A percentile compares a stretch with the other conserved stretches of the same genome.
Evolutionary conservation across 1,284 basidiomycete genomes (phyloP).

Genomic region (Phellopilus nigrolimitatus): DNA sequence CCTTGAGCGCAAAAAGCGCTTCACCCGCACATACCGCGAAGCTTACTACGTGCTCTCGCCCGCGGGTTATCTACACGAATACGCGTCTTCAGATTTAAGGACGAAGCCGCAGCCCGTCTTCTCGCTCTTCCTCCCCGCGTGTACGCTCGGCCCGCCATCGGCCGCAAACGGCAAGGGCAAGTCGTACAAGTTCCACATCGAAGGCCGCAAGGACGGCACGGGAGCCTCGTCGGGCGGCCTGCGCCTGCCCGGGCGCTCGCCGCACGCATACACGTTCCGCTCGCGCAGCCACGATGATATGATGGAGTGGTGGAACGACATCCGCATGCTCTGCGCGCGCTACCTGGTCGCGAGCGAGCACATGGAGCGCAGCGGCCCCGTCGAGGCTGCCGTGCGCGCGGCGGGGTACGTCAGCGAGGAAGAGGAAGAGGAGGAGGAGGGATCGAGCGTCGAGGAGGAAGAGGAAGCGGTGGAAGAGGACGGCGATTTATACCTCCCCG

Average conservation of each 20-base stretch:
- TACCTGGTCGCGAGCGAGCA: conserved; percentile 94
- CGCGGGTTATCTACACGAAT: conserved; percentile 95
- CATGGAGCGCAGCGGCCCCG: conserved; percentile 90
- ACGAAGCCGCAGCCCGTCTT: conserved; percentile 71
- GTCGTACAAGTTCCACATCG: conserved; percentile 97
- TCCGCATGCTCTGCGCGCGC: conserved; percentile 92
- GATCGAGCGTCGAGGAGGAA: conserved; percentile 74
- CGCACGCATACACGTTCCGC: conserved; percentile 88
- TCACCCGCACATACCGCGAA: conserved; percentile 87
- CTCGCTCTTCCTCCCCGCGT: conserved; percentile 90
- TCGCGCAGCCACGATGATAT: conserved; percentile 90
- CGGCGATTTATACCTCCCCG: conserved; percentile 39
- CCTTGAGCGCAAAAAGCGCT: conserved; percentile 96
- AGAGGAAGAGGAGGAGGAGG: conserved; percentile 64
- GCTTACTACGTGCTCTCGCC: conserved; percentile 92
- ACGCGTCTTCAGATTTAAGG: conserved; percentile 74
- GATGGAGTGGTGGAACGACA: conserved; percentile 99
- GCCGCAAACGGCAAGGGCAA: conserved; percentile 48
- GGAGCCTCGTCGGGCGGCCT: conserved; percentile 47
- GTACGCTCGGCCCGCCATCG: conserved; percentile 94
- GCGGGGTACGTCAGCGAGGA: conserved; percentile 84
- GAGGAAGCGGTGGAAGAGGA: conserved; percentile 61
- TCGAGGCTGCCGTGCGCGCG: conserved; percentile 87
- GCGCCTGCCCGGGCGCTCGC: conserved; percentile 36
- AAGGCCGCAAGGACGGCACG: conserved; percentile 82